Conservation (phyloP, 306 rosid species). For the Inga oerstediana region DNA sequence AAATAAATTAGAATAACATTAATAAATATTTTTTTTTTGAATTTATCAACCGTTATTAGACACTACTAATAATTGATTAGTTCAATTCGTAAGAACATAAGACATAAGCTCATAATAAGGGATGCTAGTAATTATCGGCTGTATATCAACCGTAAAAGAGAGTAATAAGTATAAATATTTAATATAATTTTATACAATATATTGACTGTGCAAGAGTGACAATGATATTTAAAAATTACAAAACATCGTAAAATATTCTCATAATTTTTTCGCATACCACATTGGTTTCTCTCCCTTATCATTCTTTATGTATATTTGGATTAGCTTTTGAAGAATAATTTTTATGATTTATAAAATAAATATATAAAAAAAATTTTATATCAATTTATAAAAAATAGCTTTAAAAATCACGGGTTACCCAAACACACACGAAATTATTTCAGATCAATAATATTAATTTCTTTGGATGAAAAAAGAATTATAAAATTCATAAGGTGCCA, state of each 20-base stretch:
- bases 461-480: too few species aligned
- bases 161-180: background rate
- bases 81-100: too few species aligned
- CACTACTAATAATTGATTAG: too few species aligned
- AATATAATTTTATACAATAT: background rate
- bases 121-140: too few species aligned
- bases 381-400: too few species aligned
- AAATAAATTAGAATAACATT: background rate
- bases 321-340: too few species aligned
- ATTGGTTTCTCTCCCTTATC: background rate
- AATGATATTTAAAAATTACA: background rate
- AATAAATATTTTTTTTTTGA: too few species aligned
- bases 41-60: too few species aligned
- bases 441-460: background rate
- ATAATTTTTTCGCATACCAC: background rate
- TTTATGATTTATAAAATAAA: too few species aligned
- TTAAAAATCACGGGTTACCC: too few species aligned
- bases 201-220: background rate
- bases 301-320: background rate
- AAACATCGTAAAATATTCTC: background rate
- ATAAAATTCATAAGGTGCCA: background rate
- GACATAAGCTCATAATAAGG: too few species aligned
- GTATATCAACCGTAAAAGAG: background rate
- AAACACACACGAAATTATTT: background rate
- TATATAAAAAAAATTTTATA: too few species aligned